phyloP scores from a whole-genome alignment of 305 asterid species.

The Lippia alba region DNA sequence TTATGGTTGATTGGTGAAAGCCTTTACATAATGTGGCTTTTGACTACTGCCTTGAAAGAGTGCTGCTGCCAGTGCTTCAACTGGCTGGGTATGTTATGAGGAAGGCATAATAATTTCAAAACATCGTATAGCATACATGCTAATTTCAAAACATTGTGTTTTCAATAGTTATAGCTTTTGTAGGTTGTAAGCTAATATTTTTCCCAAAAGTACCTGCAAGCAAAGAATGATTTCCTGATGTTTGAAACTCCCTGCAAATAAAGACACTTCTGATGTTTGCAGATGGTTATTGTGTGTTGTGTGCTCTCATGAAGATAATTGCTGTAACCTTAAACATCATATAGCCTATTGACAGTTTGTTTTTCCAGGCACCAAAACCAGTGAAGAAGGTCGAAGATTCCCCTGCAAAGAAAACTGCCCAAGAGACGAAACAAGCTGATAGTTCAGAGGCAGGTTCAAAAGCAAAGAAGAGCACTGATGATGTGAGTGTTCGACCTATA shows the following conservation, averaged over 20 bases:
- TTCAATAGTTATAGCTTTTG: neutral
- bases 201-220: neutral
- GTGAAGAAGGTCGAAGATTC: slow-evolving; percentile 65
- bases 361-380: slow-evolving; percentile 49
- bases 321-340: slow-evolving; percentile 16
- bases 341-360: neutral
- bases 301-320: neutral
- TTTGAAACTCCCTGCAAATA: neutral
- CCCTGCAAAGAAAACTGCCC: slow-evolving; percentile 51
- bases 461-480: slow-evolving; percentile 50
- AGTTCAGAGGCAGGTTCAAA: slow-evolving; percentile 48
- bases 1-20: slow-evolving; percentile 5
- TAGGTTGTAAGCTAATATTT: neutral
- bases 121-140: neutral
- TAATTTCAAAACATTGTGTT: neutral
- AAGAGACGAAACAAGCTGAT: slow-evolving; percentile 50
- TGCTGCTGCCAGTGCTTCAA: neutral
- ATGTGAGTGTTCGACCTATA: slow-evolving; percentile 44
- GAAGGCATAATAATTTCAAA: too few relatives aligned
- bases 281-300: neutral
- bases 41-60: neutral
- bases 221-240: neutral
- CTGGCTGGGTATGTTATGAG: neutral
- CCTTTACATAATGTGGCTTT: neutral
- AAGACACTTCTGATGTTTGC: neutral